Evolutionary conservation across 371 early-diverging fungal species (phyloP).

Genomic region (Apophysomyces ossiformis): DNA sequence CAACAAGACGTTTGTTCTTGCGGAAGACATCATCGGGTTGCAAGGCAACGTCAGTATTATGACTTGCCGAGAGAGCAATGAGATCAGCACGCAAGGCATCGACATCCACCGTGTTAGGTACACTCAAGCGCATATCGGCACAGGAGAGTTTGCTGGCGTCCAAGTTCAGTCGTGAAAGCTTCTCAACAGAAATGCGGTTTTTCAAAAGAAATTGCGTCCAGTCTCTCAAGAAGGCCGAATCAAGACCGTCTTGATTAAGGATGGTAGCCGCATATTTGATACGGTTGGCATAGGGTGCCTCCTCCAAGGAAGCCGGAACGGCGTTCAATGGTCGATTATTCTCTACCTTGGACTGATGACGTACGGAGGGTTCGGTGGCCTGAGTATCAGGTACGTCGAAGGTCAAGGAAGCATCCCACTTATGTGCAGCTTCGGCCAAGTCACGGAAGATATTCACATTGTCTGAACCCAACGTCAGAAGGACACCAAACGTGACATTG

Average conservation of each 20-base stretch:
- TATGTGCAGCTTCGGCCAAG: slow-evolving; percentile 72
- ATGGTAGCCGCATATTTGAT: slow-evolving; percentile 84
- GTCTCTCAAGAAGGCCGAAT: slow-evolving; percentile 70
- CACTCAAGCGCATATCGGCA: slow-evolving; percentile 79
- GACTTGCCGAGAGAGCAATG: slow-evolving; percentile 68
- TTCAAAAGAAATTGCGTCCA: slow-evolving; percentile 75
- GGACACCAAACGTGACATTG: slow-evolving; percentile 85
- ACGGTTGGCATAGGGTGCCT: slow-evolving; percentile 84
- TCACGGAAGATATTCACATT: slow-evolving; percentile 77
- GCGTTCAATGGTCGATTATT: slow-evolving; percentile 36
- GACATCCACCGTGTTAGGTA: slow-evolving; percentile 68
- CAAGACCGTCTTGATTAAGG: slow-evolving; percentile 78
- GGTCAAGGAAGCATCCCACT: slow-evolving; percentile 81
- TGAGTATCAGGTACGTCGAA: slow-evolving; percentile 81
- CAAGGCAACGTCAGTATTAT: slow-evolving; percentile 85
- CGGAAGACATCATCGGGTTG: slow-evolving; percentile 89
- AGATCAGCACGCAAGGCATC: slow-evolving; percentile 69
- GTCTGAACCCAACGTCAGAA: slow-evolving; percentile 71
- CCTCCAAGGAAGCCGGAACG: slow-evolving; percentile 67
- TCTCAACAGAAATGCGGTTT: slow-evolving; percentile 80
- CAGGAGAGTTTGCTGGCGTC: slow-evolving; percentile 64
- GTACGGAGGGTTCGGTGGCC: slow-evolving; percentile 57
- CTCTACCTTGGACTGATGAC: slow-evolving; percentile 29
- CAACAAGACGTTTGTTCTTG: slow-evolving; percentile 89
- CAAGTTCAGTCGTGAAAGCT: slow-evolving; percentile 74